Conservation (phyloP, 139 green algal genomes). For the Trebouxia sp. region DNA sequence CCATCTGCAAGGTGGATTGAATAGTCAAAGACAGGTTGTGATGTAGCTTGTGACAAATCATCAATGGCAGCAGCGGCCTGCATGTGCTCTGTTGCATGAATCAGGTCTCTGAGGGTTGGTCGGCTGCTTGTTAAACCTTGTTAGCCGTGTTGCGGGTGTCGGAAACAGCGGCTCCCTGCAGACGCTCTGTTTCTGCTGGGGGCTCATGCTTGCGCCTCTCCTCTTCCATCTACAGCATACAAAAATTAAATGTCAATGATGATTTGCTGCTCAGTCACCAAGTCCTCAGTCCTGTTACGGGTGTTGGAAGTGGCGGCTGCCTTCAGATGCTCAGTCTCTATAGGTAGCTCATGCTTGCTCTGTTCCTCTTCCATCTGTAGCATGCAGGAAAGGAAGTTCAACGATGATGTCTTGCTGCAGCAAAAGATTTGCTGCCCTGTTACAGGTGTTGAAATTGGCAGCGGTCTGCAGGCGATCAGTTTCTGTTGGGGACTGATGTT, state of each 20-base stretch:
- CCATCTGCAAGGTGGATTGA: constrained; percentile 48
- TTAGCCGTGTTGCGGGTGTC: constrained; percentile 49
- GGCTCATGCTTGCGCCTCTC: constrained; percentile 56
- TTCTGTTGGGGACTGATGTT: constrained; percentile 62
- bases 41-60: background rate
- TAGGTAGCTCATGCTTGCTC: constrained; percentile 54
- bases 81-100: background rate
- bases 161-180: constrained; percentile 46
- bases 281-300: constrained; percentile 46
- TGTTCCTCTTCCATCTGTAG: no score
- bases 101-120: background rate
- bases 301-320: constrained; percentile 44
- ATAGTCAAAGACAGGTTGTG: background rate
- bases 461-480: constrained; percentile 54
- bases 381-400: no score
- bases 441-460: constrained; percentile 50
- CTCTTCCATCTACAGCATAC: constrained; percentile 59
- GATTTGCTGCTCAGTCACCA: constrained; percentile 73
- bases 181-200: constrained; percentile 61
- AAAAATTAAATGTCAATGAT: background rate
- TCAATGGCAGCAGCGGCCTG: background rate
- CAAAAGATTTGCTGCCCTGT: no score
- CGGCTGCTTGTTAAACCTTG: no score
- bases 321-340: constrained; percentile 64
- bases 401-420: no score